Conservation (phyloP, 169 alveolate genomes). For the Amoebophrya sp. region DNA sequence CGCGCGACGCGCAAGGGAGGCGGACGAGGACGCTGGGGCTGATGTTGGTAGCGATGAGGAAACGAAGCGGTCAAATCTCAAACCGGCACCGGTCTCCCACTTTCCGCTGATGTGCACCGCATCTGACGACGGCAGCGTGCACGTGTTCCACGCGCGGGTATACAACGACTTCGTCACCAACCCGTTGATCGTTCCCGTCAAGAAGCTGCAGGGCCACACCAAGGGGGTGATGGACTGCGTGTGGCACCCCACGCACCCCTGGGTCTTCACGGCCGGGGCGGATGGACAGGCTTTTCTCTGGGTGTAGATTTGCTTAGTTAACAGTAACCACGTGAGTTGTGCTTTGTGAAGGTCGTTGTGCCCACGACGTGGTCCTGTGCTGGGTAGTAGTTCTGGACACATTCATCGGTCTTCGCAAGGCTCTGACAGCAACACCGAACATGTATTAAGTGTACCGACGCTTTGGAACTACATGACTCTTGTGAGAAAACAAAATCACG, state of each 20-base stretch:
- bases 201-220: conserved; percentile 58
- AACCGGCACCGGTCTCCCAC: not conserved
- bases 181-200: conserved; percentile 76
- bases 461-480: no score
- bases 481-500: no score
- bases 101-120: conserved; percentile 39
- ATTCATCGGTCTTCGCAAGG: no score
- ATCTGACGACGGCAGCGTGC: conserved; percentile 51
- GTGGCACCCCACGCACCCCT: conserved; percentile 22
- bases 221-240: conserved; percentile 37
- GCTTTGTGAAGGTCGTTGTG: no score
- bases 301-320: not conserved
- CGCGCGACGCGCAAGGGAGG: not conserved
- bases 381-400: no score
- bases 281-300: conserved; percentile 9
- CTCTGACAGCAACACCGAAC: no score
- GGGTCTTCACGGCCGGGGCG: conserved; percentile 15
- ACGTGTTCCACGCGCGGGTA: conserved; percentile 74
- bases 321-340: no score
- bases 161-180: conserved; percentile 62
- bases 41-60: not conserved
- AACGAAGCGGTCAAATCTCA: not conserved
- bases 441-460: no score
- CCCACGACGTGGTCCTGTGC: no score
- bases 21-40: not conserved